Percentiles rank a stretch among this genome's conserved stretches.
phyloP scores from a whole-genome alignment of 192 early-diverging fungal species.

The Lunasporangiospora selenospora region DNA sequence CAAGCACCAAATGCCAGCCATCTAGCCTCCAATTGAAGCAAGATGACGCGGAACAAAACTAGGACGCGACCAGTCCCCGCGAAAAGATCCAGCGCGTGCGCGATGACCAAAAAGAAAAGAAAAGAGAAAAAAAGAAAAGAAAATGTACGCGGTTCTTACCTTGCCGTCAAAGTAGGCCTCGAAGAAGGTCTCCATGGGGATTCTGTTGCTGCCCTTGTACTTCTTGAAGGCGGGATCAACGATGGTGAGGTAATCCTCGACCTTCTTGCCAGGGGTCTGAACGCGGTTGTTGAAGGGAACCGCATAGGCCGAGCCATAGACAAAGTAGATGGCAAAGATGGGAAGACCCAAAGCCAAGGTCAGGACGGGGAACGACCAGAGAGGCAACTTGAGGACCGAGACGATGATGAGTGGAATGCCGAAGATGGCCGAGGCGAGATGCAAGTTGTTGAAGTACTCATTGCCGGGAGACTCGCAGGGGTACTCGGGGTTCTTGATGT shows the following conservation, averaged over 20 bases:
- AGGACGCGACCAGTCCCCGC: no score
- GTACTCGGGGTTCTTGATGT: constrained; percentile 61
- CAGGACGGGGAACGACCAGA: constrained; percentile 67
- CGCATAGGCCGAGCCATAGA: constrained; percentile 70
- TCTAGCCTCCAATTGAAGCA: no score
- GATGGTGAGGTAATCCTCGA: constrained; percentile 92
- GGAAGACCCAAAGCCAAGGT: constrained; percentile 70
- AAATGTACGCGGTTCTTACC: constrained; percentile 18
- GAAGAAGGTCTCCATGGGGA: constrained; percentile 98
- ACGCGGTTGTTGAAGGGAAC: constrained; percentile 68
- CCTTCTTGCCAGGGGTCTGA: constrained; percentile 77
- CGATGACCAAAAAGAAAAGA: no score
- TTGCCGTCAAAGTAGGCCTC: constrained; percentile 95
- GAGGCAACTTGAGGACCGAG: constrained; percentile 67
- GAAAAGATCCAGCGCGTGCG: no score
- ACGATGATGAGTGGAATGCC: constrained; percentile 72
- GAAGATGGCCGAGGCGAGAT: constrained; percentile 66
- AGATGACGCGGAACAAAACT: no score
- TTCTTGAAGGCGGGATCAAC: constrained; percentile 76
- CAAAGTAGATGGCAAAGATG: constrained; percentile 75
- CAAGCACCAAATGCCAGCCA: no score
- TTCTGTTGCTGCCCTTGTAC: constrained; percentile 84
- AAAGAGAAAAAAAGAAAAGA: not conserved
- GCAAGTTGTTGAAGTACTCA: constrained; percentile 78
- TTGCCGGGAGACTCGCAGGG: constrained; percentile 89